These are phyloP conservation scores for Eucommia ulmoides DNA, from an alignment of 257 asterid species.

Conservation along the genomic window DNA sequence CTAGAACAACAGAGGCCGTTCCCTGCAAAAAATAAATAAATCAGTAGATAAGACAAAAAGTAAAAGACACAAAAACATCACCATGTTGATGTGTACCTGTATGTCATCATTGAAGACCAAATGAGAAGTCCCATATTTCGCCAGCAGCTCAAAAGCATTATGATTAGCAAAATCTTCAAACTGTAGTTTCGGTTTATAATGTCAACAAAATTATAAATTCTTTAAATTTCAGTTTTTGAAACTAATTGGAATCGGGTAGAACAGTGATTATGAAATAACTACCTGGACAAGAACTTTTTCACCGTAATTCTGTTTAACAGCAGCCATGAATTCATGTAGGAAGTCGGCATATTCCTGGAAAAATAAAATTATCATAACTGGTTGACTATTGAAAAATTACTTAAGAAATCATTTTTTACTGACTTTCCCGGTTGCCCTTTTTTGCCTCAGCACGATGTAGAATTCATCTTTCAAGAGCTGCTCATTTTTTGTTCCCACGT, in stretches of 20 bases:
- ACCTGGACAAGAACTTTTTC: slow-evolving; percentile 94
- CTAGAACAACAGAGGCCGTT: slow-evolving; percentile 86
- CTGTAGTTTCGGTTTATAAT: too few relatives aligned
- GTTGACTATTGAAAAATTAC: too few relatives aligned
- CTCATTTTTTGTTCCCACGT: slow-evolving; percentile 91
- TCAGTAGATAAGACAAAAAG: neutral
- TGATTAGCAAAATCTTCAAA: slow-evolving; percentile 95
- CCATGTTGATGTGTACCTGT: slow-evolving; percentile 39
- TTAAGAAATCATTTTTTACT: too few relatives aligned
- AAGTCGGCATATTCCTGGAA: slow-evolving; percentile 75
- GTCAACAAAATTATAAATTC: too few relatives aligned
- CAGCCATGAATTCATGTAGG: slow-evolving; percentile 80
- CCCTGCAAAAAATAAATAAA: slow-evolving; percentile 45
- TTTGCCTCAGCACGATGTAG: slow-evolving; percentile 87
- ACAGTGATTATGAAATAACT: too few relatives aligned
- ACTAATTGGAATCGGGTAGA: too few relatives aligned
- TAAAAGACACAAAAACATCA: slow-evolving; percentile 1
- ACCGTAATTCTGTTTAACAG: slow-evolving; percentile 87
- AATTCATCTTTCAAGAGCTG: slow-evolving; percentile 61
- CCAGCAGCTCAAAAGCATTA: slow-evolving; percentile 90
- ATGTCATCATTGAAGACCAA: slow-evolving; percentile 91
- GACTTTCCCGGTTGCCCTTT: slow-evolving; percentile 81
- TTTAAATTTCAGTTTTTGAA: too few relatives aligned
- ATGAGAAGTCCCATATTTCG: slow-evolving; percentile 83
- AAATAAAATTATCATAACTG: too few relatives aligned